These are phyloP conservation scores for Rutstroemia sydowiana DNA, from an alignment of 2,329 filamentous ascomycete species.

Conservation along the genomic window DNA sequence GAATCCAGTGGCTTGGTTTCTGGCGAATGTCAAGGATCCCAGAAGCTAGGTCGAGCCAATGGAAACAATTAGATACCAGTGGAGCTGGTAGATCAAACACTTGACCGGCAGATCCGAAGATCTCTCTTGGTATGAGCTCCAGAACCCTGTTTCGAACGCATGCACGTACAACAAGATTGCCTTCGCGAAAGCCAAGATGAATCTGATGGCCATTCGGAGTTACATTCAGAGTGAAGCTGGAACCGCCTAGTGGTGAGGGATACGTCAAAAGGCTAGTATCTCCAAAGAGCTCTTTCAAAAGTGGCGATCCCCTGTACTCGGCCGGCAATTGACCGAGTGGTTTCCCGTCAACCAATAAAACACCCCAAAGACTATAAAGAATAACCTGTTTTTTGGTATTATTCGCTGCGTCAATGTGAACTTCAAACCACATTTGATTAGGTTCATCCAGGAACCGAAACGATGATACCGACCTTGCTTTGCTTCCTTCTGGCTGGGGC, in stretches of 20 bases:
- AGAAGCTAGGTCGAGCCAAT: constrained; percentile 49
- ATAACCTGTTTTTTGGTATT: constrained; percentile 30
- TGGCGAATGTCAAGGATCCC: constrained; percentile 46
- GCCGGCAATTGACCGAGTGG: constrained; percentile 46
- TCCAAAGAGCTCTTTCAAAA: constrained; percentile 46
- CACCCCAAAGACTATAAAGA: constrained; percentile 40
- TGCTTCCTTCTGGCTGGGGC: constrained; percentile 31
- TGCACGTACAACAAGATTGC: constrained; percentile 38
- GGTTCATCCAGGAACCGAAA: constrained; percentile 23
- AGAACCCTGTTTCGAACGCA: constrained; percentile 20
- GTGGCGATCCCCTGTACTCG: constrained; percentile 37
- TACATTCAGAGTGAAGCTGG: constrained; percentile 40
- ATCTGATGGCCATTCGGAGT: constrained; percentile 36
- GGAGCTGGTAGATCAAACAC: constrained; percentile 43
- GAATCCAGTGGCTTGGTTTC: constrained; percentile 35
- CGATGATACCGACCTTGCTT: constrained; percentile 14
- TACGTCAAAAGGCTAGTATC: constrained; percentile 42
- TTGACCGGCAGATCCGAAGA: constrained; percentile 23
- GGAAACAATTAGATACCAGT: constrained; percentile 43
- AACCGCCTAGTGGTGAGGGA: constrained; percentile 44
- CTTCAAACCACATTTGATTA: constrained; percentile 31
- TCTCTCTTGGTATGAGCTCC: constrained; percentile 30
- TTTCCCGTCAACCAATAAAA: constrained; percentile 41
- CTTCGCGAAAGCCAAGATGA: constrained; percentile 45
- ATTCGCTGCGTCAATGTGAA: constrained; percentile 25